These are phyloP conservation scores for Ogataea corticis DNA, from an alignment of 805 yeast species.

Conservation along the genomic window DNA sequence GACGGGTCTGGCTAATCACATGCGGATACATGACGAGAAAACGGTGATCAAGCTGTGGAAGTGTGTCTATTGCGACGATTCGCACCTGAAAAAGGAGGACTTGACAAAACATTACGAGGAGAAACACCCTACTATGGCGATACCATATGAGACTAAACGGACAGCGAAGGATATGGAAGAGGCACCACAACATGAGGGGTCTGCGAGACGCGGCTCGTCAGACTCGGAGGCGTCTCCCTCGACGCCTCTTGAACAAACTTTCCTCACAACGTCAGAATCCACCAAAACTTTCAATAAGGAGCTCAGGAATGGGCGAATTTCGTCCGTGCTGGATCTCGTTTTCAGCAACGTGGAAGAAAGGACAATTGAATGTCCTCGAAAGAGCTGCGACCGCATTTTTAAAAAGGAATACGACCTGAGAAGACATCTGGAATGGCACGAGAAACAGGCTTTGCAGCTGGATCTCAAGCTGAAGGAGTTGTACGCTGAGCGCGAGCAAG, in stretches of 20 bases:
- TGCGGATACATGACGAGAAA: slow-evolving; percentile 63
- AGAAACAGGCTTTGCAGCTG: slow-evolving; percentile 21
- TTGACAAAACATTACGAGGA: slow-evolving; percentile 55
- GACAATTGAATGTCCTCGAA: slow-evolving; percentile 46
- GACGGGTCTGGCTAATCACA: slow-evolving; percentile 68
- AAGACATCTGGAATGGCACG: slow-evolving; percentile 57
- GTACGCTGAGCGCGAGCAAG: slow-evolving; percentile 1
- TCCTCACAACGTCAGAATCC: slow-evolving; percentile 13
- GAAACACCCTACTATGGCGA: slow-evolving; percentile 35
- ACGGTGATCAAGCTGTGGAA: slow-evolving; percentile 62
- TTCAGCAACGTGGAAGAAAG: slow-evolving; percentile 38
- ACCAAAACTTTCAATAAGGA: slow-evolving; percentile 36
- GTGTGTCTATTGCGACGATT: slow-evolving; percentile 53
- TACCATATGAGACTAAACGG: slow-evolving; percentile 14
- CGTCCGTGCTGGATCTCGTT: slow-evolving; percentile 40
- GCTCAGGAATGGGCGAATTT: slow-evolving; percentile 40
- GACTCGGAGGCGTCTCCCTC: too few species aligned
- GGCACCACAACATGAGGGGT: background rate
- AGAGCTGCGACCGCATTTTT: slow-evolving; percentile 55
- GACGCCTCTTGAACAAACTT: background rate
- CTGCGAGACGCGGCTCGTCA: too few species aligned
- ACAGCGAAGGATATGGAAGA: background rate
- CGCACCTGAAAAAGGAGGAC: slow-evolving; percentile 57
- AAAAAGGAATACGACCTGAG: slow-evolving; percentile 47
- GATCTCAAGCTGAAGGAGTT: slow-evolving; percentile 16